Base-by-base conservation (phyloP, 2,329 filamentous ascomycete genomes). In the Capronia coronata region DNA sequence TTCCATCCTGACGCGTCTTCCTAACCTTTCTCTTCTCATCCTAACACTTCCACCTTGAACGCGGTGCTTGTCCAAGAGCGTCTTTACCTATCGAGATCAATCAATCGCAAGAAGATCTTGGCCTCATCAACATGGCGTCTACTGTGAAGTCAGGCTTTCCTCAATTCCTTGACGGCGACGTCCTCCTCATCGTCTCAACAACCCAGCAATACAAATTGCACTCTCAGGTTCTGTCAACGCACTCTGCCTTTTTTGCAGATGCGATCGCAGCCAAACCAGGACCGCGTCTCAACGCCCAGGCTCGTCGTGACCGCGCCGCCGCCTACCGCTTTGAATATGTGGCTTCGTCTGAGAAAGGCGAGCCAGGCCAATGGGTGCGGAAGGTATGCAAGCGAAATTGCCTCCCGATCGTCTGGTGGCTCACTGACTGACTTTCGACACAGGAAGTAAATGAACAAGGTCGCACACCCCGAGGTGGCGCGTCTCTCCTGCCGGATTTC, bases 171-270 rank as follows among this genome's bases (percentile, higher is more conserved):
- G 67, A 69, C 39, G 70, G 67, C 29, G 68, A 73, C 51, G 67
- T 71, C 19, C 57, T 62, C 35, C 58, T 73, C 52, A 48, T 64
- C 46, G 60, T 73, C 51, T 61, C 64, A 13, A 54, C 64, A 9
- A 57, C 56, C 14, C 62, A 67, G 44, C 58, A 63, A 35, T 72
- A 69, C 53, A 60, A 63, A 21, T 62, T 73, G 2, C 70, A 73
- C 58, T 65, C 67, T 10, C 46, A 57, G 29, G 54, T 62, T 16
- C 51, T 64, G 8, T 47, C 51, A 11, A 54, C 57, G 9, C 56
- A 59, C 34, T 64, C 62, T 1, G 21, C 47, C 3, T 50, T 47
- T 41, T 59, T 64, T 37, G 58, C 55, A 18, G 43, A 54, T 1
- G 41, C 59, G 11, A 55, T 64, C 9, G 51, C 49, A 4, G 49